Conservation (phyloP, 495 filamentous ascomycete genomes). For the Penicillium malachiteum region DNA sequence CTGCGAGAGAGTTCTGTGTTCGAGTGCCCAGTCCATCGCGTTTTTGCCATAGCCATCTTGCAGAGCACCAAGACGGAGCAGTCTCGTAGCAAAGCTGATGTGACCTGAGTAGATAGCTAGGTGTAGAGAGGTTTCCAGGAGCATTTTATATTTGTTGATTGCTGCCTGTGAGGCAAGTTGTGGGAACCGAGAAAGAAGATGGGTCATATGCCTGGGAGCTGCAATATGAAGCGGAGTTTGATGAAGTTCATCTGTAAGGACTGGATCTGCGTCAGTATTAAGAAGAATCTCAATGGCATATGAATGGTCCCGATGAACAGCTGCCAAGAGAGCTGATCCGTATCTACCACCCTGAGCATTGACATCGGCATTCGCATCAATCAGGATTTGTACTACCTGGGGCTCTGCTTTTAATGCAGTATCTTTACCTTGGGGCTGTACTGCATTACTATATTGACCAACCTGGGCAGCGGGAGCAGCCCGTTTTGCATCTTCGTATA, state of each 20-base stretch:
- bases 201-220: background rate
- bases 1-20: background rate
- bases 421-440: too few relatives aligned
- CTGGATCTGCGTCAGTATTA: background rate
- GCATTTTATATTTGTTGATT: conserved; percentile 2
- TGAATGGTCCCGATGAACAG: background rate
- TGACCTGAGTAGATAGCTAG: conserved; percentile 7
- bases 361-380: background rate
- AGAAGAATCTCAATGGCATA: background rate
- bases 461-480: conserved; percentile 5
- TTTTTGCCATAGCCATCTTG: conserved; percentile 8
- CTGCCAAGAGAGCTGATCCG: background rate
- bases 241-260: background rate
- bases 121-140: conserved; percentile 7
- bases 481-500: background rate
- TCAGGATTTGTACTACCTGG: background rate
- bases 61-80: conserved; percentile 5
- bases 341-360: conserved; percentile 3
- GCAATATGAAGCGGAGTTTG: conserved; percentile 4
- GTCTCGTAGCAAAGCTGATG: background rate
- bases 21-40: conserved; percentile 9
- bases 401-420: background rate
- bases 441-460: background rate
- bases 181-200: background rate
- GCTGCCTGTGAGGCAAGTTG: conserved; percentile 1